These are phyloP conservation scores for Singerocomus inundabilis DNA, from an alignment of 1,284 basidiomycete species.

Conservation along the genomic window DNA sequence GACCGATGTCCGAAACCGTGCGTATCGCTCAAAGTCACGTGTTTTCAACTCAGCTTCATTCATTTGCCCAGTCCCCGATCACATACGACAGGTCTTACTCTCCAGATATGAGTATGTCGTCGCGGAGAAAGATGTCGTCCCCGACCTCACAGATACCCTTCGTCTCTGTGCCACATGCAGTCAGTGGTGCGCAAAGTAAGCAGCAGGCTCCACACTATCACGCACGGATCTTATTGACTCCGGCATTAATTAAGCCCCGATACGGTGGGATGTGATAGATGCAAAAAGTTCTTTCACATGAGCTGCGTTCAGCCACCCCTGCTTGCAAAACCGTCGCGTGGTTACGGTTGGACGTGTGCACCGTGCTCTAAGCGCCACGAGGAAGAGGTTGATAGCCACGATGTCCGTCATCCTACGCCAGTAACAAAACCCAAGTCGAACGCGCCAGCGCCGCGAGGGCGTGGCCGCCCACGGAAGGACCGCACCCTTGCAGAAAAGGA, in stretches of 20 bases:
- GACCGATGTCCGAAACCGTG: slow-evolving; percentile 85
- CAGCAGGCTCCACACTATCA: slow-evolving; percentile 19
- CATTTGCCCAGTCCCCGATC: slow-evolving; percentile 63
- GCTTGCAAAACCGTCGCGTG: slow-evolving; percentile 92
- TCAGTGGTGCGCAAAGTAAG: slow-evolving; percentile 86
- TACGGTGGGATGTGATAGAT: slow-evolving; percentile 91
- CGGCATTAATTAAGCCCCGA: slow-evolving; percentile 60
- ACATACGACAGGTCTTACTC: slow-evolving; percentile 75
- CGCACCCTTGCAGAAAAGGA: slow-evolving; percentile 65
- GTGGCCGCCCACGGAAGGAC: slow-evolving; percentile 74
- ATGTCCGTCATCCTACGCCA: slow-evolving; percentile 55
- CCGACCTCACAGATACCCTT: slow-evolving; percentile 85
- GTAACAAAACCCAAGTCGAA: slow-evolving; percentile 61
- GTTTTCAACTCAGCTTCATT: slow-evolving; percentile 18
- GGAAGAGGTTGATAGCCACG: slow-evolving; percentile 80
- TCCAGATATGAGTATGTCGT: slow-evolving; percentile 93
- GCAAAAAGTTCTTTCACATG: slow-evolving; percentile 96
- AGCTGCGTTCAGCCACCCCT: slow-evolving; percentile 90
- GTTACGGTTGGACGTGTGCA: slow-evolving; percentile 97
- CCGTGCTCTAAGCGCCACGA: slow-evolving; percentile 88
- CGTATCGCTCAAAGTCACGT: slow-evolving; percentile 36
- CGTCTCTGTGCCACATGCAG: slow-evolving; percentile 85
- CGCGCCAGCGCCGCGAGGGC: slow-evolving; percentile 61
- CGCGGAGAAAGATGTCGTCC: slow-evolving; percentile 88
- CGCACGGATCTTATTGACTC: slow-evolving; percentile 27